Evolutionary conservation across 768 basidiomycete species (phyloP), one percentile per base, ranked within the genome.

Genomic region (Rhodotorula diobovata): DNA sequence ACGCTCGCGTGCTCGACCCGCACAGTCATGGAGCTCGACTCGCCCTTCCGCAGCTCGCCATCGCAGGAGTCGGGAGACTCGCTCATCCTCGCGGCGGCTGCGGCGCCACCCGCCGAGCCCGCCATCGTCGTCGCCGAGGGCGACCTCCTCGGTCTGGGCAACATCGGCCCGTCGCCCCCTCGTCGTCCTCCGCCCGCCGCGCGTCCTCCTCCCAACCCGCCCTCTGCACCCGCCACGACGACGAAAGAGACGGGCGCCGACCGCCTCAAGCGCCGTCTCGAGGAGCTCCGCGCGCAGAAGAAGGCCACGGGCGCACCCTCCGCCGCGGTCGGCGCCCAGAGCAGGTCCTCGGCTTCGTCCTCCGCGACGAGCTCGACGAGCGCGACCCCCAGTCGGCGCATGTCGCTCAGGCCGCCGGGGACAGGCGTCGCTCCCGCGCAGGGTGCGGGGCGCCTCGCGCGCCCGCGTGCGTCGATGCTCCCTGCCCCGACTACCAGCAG

Each of bases 251-350:
- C 61, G 21, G 61, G 61, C 2, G 57, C 68, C 1, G 70, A 71
- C 14, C 35, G 61, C 21, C 56, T 71, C 23, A 66, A 63, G 65
- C 54, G 65, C 15, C 48, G 70, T 8, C 48, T 67, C 25, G 61
- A 61, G 11, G 61, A 71, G 61, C 51, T 67, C 14, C 39, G 61
- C 14, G 70, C 65, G 20, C 30, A 60, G 50, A 53, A 61, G 51
- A 37, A 51, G 41, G 11, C 50, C 35, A 23, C n/a, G 23, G 23
- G 25, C 32, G 7, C 30, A 9, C 28, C 48, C 10, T 28, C 37
- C 16, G 15, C 41, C 28, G 28, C 45, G 4, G 12, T 12, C 25
- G 2, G 2, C 2, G 35, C 25, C 37, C 63, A 32, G 34, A 39
- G 43, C 25, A 12, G 12, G 30, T 21, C 69, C 35, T 15, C 53